These are phyloP conservation scores for Bremia lactucae DNA, from an alignment of 352 stramenopile species.

Conservation along the genomic window DNA sequence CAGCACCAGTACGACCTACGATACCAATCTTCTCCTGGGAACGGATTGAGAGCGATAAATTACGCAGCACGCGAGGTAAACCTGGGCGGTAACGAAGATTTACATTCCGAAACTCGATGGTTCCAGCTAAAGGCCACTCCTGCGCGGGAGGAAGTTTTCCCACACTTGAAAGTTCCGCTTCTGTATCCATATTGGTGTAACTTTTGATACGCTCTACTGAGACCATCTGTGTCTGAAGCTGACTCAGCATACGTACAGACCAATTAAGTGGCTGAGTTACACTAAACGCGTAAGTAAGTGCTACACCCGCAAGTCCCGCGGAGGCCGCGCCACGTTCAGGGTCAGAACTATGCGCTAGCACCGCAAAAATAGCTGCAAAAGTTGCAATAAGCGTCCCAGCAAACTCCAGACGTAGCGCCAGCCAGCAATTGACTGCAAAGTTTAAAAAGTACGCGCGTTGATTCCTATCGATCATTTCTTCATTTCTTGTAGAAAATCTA, in stretches of 20 bases:
- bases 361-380: slow-evolving; percentile 39
- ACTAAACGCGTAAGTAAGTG: slow-evolving; percentile 71
- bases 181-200: slow-evolving; percentile 48
- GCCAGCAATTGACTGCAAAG: slow-evolving; percentile 66
- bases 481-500: slow-evolving; percentile 43
- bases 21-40: slow-evolving; percentile 81
- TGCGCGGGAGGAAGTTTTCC: slow-evolving; percentile 41
- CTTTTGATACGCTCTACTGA: slow-evolving; percentile 68
- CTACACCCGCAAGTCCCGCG: slow-evolving; percentile 52
- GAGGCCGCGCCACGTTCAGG: slow-evolving; percentile 29
- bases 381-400: slow-evolving; percentile 51
- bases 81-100: slow-evolving; percentile 80
- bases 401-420: slow-evolving; percentile 65
- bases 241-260: slow-evolving; percentile 62
- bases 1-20: slow-evolving; percentile 77
- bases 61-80: slow-evolving; percentile 46
- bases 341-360: slow-evolving; percentile 38
- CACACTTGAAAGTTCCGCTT: slow-evolving; percentile 85
- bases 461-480: slow-evolving; percentile 49
- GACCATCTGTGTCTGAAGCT: slow-evolving; percentile 73
- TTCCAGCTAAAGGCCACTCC: slow-evolving; percentile 77
- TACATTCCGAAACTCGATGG: slow-evolving; percentile 83
- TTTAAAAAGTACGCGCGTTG: slow-evolving; percentile 69
- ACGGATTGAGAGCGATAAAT: slow-evolving; percentile 71
- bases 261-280: slow-evolving; percentile 72